Percentiles rank a stretch among this genome's conserved stretches.
Conservation (phyloP, 148 eudicot species). For the Chenopodium quinoa region DNA sequence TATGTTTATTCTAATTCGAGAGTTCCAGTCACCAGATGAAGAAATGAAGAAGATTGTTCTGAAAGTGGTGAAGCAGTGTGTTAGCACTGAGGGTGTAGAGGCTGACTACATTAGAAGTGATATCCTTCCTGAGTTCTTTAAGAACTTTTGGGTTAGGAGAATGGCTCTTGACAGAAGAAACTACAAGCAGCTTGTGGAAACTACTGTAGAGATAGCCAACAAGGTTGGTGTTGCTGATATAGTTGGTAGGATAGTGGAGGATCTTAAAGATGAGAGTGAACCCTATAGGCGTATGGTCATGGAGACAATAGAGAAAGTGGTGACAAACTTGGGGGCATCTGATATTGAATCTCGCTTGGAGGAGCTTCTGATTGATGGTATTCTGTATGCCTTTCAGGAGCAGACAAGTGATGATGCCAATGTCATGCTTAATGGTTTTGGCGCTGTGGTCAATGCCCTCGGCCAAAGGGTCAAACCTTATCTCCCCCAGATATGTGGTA, state of each 20-base stretch:
- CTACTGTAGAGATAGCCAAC: slow-evolving; percentile 94
- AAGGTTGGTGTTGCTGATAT: slow-evolving; percentile 97
- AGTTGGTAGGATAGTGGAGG: slow-evolving; percentile 89
- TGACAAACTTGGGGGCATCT: slow-evolving; percentile 85
- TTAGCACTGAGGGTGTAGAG: slow-evolving; percentile 97
- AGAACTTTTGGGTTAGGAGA: slow-evolving; percentile 92
- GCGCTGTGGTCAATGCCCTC: slow-evolving; percentile 91
- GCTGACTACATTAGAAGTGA: slow-evolving; percentile 82
- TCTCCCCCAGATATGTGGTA: slow-evolving; percentile 98
- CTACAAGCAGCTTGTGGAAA: slow-evolving; percentile 87
- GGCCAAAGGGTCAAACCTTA: slow-evolving; percentile 95
- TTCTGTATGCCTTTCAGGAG: slow-evolving; percentile 94
- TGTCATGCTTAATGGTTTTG: slow-evolving; percentile 98
- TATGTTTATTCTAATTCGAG: slow-evolving; percentile 84
- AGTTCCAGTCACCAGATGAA: slow-evolving; percentile 98
- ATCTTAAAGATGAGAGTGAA: slow-evolving; percentile 96
- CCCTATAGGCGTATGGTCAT: slow-evolving; percentile 97
- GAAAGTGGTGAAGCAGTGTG: slow-evolving; percentile 98
- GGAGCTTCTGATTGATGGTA: slow-evolving; percentile 94
- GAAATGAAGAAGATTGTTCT: slow-evolving; percentile 98
- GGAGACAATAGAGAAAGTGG: slow-evolving; percentile 98
- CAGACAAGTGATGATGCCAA: slow-evolving; percentile 98
- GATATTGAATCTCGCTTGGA: slow-evolving; percentile 92
- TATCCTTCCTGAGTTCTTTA: slow-evolving; percentile 89
- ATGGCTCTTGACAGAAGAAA: slow-evolving; percentile 98